A percentile compares a stretch with the other conserved stretches of the same genome.
These are phyloP conservation scores for Passalora sequoiae DNA, from an alignment of 2,329 filamentous ascomycete genomes.

Conservation along the genomic window DNA sequence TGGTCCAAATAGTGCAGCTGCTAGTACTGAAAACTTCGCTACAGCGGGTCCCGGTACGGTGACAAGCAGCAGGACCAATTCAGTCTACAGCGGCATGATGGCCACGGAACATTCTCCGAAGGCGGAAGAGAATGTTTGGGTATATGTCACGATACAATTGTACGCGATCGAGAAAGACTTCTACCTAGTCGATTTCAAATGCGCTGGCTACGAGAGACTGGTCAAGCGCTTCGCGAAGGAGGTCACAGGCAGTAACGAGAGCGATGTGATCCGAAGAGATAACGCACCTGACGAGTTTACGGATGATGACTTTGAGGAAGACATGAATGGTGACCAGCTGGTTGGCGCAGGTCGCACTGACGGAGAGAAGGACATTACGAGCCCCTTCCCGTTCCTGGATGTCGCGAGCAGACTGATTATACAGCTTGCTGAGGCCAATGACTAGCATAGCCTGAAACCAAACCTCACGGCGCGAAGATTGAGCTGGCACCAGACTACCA, in stretches of 20 bases:
- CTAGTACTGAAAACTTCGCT: slow-evolving; percentile 28
- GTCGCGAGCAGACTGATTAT: slow-evolving; percentile 89
- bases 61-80: slow-evolving; percentile 10
- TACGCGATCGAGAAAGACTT: slow-evolving; percentile 90
- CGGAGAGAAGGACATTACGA: slow-evolving; percentile 92
- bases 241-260: slow-evolving; percentile 28
- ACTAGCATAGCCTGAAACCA: no score
- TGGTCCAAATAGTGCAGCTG: slow-evolving; percentile 19
- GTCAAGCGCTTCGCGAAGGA: slow-evolving; percentile 44
- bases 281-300: slow-evolving; percentile 17
- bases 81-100: slow-evolving; percentile 11
- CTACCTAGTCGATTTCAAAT: slow-evolving; percentile 97
- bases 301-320: slow-evolving; percentile 27
- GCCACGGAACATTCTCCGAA: slow-evolving; percentile 29
- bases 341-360: slow-evolving; percentile 47
- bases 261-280: slow-evolving; percentile 20
- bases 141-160: slow-evolving; percentile 93
- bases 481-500: no score
- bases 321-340: slow-evolving; percentile 37
- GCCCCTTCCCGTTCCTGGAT: slow-evolving; percentile 92
- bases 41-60: slow-evolving; percentile 17
- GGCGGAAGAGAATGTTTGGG: slow-evolving; percentile 67
- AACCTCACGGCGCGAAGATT: no score
- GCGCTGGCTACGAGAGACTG: slow-evolving; percentile 91
- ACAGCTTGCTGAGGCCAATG: slow-evolving; percentile 74